Evolutionary conservation across 2,329 filamentous ascomycete species (phyloP), one percentile per base, ranked within the genome.

Genomic region (Bipolaris oryzae): DNA sequence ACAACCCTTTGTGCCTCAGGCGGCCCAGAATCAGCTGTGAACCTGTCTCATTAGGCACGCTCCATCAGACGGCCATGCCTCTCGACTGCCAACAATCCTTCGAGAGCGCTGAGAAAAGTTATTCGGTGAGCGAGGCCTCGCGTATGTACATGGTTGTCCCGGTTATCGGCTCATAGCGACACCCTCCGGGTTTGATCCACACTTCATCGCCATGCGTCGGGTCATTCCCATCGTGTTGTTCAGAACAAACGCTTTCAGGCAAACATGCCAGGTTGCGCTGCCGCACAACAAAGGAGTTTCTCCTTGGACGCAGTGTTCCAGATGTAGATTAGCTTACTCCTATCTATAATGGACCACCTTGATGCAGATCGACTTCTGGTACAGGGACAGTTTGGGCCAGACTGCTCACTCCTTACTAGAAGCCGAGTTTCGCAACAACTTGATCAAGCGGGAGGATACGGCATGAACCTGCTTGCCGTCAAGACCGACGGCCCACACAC

Each of bases 381-480:
- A 66, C 71, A 68, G 42, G 21, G 52, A 34, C 44, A 38, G 42
- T 50, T 58, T 53, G 56, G 58, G 55, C 59, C 55, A 63, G 55
- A 63, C 61, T 53, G 47, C 46, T 57, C 49, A 13, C 48, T 62
- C 58, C 60, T 63, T 61, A 59, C 58, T 60, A 58, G 55, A 57
- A 50, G 55, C 54, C 62, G 49, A 34, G 54, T 58, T 53, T 54
- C 58, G 60, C 67, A 63, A 60, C 52, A 62, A 57, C 58, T 37
- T 58, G 60, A 61, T 49, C 46, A 50, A 50, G 59, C 55, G 55
- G 44, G 49, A 45, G 53, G 38, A 53, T 58, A 50, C 54, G 63
- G 61, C 59, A 66, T 71, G 48, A 62, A 60, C 23, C 46, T 33
- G 46, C 60, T 63, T 63, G 66, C 69, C 64, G 69, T 61, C 60